Percentiles rank a stretch among this genome's conserved stretches.
phyloP scores from a whole-genome alignment of 192 early-diverging fungal genomes.

The Coemansia sp. region DNA sequence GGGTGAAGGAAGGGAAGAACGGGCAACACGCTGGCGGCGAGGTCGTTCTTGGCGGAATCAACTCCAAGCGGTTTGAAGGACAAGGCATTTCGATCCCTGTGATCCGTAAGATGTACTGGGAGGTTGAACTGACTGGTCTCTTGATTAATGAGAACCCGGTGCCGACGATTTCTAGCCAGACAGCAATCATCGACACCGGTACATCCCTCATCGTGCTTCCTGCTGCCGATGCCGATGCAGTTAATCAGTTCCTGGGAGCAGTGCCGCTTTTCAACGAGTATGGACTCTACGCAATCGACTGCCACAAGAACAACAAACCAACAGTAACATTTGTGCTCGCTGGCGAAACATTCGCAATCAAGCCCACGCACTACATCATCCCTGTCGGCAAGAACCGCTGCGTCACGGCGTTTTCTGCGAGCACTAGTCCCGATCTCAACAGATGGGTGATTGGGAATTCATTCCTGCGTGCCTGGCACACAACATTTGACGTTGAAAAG shows the following conservation, averaged over 20 bases:
- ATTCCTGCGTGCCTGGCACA: conserved; percentile 54
- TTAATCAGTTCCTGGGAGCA: conserved; percentile 51
- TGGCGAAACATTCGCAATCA: conserved; percentile 40
- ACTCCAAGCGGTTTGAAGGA: conserved; percentile 42
- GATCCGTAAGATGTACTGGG: conserved; percentile 58
- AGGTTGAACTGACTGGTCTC: conserved; percentile 52
- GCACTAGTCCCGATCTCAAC: conserved; percentile 54
- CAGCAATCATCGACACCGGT: conserved; percentile 62
- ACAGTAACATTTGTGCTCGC: conserved; percentile 38
- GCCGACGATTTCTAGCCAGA: conserved; percentile 36
- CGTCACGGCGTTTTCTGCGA: conserved; percentile 61
- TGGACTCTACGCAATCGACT: conserved; percentile 46
- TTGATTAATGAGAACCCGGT: conserved; percentile 29
- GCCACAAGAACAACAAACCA: conserved; percentile 39
- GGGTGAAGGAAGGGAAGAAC: conserved; percentile 37
- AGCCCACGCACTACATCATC: conserved; percentile 45
- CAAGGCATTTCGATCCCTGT: conserved; percentile 52
- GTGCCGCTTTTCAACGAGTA: conserved; percentile 35
- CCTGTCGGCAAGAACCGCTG: conserved; percentile 39
- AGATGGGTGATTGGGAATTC: conserved; percentile 58
- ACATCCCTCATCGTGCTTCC: conserved; percentile 58
- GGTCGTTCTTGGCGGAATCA: conserved; percentile 45
- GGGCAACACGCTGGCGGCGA: conserved; percentile 50
- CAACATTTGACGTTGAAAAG: conserved; percentile 44
- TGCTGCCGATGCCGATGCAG: conserved; percentile 35